Percentiles rank a stretch among this genome's conserved stretches.
phyloP scores from a whole-genome alignment of 805 yeast species.

The Metschnikowia peoriensis region DNA sequence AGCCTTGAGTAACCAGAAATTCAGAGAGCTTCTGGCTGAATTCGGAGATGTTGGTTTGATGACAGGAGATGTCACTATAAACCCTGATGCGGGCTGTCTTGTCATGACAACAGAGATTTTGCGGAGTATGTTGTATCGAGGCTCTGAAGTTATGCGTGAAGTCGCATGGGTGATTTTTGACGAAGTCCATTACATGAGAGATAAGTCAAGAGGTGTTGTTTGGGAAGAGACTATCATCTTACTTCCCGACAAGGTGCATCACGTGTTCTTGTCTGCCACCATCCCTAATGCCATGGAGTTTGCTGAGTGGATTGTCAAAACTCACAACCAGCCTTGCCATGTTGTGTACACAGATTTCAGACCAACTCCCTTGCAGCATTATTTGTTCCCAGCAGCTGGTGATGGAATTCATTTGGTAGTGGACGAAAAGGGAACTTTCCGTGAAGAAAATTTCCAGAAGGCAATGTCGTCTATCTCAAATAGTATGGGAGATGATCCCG shows the following conservation, averaged over 20 bases:
- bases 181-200: constrained; percentile 98
- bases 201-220: constrained; percentile 96
- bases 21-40: constrained; percentile 86
- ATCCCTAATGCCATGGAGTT: constrained; percentile 98
- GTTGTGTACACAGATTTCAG: constrained; percentile 98
- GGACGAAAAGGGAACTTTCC: constrained; percentile 92
- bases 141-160: constrained; percentile 97
- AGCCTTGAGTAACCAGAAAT: constrained; percentile 91
- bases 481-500: constrained; percentile 80
- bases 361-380: constrained; percentile 98
- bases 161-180: constrained; percentile 98
- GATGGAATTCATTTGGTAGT: constrained; percentile 97
- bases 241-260: constrained; percentile 93
- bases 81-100: constrained; percentile 96
- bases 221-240: constrained; percentile 99
- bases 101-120: constrained; percentile 99
- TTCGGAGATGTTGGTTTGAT: constrained; percentile 96
- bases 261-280: constrained; percentile 92
- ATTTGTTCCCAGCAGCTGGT: constrained; percentile 96
- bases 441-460: constrained; percentile 97
- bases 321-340: constrained; percentile 95
- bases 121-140: constrained; percentile 94
- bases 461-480: constrained; percentile 94
- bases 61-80: constrained; percentile 99
- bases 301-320: constrained; percentile 97